Base-by-base conservation (phyloP, 2,329 filamentous ascomycete genomes). In the Cucurbitaria berberidis region DNA sequence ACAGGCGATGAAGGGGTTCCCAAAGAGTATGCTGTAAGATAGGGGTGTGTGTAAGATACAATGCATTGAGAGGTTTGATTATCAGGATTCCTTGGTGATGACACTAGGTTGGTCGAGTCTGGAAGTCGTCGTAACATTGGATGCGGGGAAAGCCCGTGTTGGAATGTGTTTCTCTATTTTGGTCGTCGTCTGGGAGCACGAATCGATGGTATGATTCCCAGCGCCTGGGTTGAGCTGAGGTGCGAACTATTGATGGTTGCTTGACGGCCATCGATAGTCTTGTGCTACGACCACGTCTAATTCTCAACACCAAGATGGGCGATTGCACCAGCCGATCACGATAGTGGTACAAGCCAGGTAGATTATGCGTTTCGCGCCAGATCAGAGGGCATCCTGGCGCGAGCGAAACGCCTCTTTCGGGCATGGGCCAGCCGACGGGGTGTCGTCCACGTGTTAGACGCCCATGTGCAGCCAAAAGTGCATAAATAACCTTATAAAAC, bases 1-100 rank as follows among this genome's bases (percentile, higher is more conserved):
- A 60, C 91, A 96, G 77, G 91, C 91, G 19, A 86, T 95, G 81
- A 90, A 88, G 75, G 83, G 85, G 61, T 93, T 96, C 81, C 91
- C 91, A 26, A 93, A 93, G 78, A 85, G 89, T 22, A 91, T 90
- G 83, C 73, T 96, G 73, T 95, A 86, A 56, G 47, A 43, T 5
- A 34, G 45, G 19, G 30, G 41, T 27, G 16, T 21, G 48, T 21
- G 32, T 30, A 21, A 27, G 42, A 49, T 55, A 44, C 38, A 35
- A 49, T 43, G 15, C 19, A 39, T n/a, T 15, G 19, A 15, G 10
- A 22, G 19, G 1, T 11, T 15, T 9, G 8, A 21, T 38, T 10
- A 8, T 10, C 18, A 22, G 18, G 11, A 9, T 22, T 15, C 3
- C 35, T 38, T 21, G 35, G 35, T 9, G 19, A 38, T 27, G 16